Percentiles rank a stretch among this genome's conserved stretches.
Evolutionary conservation across 805 yeast species (phyloP).

Genomic region (Zygosaccharomyces bailii): DNA sequence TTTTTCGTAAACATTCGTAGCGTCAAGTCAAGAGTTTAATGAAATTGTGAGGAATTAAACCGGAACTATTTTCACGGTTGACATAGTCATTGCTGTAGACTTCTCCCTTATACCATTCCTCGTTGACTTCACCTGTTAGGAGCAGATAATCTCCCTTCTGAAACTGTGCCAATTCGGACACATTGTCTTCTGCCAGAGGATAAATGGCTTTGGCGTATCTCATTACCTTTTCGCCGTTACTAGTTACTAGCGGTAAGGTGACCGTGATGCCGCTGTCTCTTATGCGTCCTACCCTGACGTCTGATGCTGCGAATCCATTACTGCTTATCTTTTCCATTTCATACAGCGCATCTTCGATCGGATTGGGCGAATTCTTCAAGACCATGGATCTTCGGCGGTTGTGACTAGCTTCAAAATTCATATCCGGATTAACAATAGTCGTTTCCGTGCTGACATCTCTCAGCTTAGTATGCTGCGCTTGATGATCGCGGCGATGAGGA

Average conservation of each 20-base stretch:
- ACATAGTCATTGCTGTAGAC: slow-evolving; percentile 30
- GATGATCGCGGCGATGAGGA: neutral
- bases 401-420: slow-evolving; percentile 4
- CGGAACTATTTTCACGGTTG: slow-evolving; percentile 19
- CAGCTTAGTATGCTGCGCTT: neutral
- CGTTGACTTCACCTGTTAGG: slow-evolving; percentile 30
- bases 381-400: slow-evolving; percentile 33
- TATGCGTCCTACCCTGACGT: slow-evolving; percentile 23
- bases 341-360: slow-evolving; percentile 33
- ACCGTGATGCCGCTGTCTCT: slow-evolving; percentile 34
- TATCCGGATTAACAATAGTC: slow-evolving; percentile 16
- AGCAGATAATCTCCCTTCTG: slow-evolving; percentile 32
- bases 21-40: slow-evolving; percentile 18
- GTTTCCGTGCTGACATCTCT: slow-evolving; percentile 24
- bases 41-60: slow-evolving; percentile 31
- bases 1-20: neutral
- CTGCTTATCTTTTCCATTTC: slow-evolving; percentile 32
- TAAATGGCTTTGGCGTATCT: slow-evolving; percentile 34
- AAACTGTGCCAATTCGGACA: slow-evolving; percentile 32
- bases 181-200: slow-evolving; percentile 29
- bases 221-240: slow-evolving; percentile 28
- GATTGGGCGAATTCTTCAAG: slow-evolving; percentile 22
- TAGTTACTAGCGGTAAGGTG: slow-evolving; percentile 30
- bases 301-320: slow-evolving; percentile 20
- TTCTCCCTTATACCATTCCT: slow-evolving; percentile 37